Conservation (phyloP, 140 eudicot species). For the Oenanthe javanica region DNA sequence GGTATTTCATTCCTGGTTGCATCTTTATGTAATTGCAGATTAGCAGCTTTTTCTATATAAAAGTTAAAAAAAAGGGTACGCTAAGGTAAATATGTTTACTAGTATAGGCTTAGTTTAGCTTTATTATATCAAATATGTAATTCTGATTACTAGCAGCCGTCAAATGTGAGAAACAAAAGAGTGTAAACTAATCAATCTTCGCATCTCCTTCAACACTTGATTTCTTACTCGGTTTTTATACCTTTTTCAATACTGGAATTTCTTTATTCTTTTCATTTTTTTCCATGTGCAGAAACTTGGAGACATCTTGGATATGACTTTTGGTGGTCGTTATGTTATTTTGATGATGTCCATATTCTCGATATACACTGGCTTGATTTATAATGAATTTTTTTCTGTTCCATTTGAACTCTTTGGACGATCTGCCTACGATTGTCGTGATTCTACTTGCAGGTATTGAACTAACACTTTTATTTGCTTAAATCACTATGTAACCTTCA, state of each 20-base stretch:
- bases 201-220: background rate
- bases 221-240: background rate
- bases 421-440: conserved; percentile 78
- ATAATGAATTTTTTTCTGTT: conserved; percentile 83
- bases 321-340: conserved; percentile 84
- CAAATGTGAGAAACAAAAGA: background rate
- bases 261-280: background rate
- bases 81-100: background rate
- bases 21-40: background rate
- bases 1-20: background rate
- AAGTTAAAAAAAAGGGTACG: background rate
- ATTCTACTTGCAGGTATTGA: conserved; percentile 61
- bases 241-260: background rate
- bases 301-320: conserved; percentile 89
- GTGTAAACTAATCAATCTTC: background rate
- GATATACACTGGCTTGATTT: conserved; percentile 75
- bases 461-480: conserved; percentile 5
- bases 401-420: conserved; percentile 75
- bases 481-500: background rate
- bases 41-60: background rate
- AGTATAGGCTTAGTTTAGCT: background rate
- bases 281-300: conserved; percentile 71
- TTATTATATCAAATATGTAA: background rate
- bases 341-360: conserved; percentile 91
- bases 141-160: background rate